phyloP scores from a whole-genome alignment of 345 rosid species.

The Hirschfeldia incana region DNA sequence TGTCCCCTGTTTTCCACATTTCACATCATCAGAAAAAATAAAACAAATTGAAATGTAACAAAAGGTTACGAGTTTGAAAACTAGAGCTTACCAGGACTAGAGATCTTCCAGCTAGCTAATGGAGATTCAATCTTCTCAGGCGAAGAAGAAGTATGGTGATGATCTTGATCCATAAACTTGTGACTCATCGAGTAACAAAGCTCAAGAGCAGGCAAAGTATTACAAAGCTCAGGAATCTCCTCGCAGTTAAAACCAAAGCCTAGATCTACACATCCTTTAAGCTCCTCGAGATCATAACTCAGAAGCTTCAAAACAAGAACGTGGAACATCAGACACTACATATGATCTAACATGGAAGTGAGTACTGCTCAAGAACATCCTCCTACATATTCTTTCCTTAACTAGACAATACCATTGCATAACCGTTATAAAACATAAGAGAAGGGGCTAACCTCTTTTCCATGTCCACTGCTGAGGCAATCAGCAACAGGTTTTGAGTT shows the following conservation, averaged over 20 bases:
- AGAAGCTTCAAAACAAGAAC: too few relatives aligned
- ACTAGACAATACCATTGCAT: too few relatives aligned
- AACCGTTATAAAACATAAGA: too few relatives aligned
- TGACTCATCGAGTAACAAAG: conserved; percentile 95
- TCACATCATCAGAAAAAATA: background rate
- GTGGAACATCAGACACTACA: too few relatives aligned
- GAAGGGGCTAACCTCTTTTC: too few relatives aligned
- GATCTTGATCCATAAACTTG: conserved; percentile 76
- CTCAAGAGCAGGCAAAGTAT: conserved; percentile 93
- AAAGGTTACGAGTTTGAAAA: background rate
- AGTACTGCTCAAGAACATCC: too few relatives aligned
- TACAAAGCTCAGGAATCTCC: conserved; percentile 96
- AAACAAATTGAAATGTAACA: background rate
- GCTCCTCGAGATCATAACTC: conserved; percentile 90
- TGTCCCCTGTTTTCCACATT: too few relatives aligned
- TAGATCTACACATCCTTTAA: conserved; percentile 93
- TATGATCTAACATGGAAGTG: too few relatives aligned
- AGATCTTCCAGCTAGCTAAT: conserved; percentile 82
- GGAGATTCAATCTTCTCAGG: conserved; percentile 54
- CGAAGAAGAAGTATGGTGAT: conserved; percentile 34
- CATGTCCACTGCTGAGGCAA: too few relatives aligned
- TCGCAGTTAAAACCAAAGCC: conserved; percentile 92
- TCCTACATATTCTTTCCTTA: too few relatives aligned
- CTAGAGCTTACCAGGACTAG: conserved; percentile 53
- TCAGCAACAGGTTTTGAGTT: too few relatives aligned